phyloP scores from a whole-genome alignment of 2,329 filamentous ascomycete genomes.

The Aspergillus luchuensis region DNA sequence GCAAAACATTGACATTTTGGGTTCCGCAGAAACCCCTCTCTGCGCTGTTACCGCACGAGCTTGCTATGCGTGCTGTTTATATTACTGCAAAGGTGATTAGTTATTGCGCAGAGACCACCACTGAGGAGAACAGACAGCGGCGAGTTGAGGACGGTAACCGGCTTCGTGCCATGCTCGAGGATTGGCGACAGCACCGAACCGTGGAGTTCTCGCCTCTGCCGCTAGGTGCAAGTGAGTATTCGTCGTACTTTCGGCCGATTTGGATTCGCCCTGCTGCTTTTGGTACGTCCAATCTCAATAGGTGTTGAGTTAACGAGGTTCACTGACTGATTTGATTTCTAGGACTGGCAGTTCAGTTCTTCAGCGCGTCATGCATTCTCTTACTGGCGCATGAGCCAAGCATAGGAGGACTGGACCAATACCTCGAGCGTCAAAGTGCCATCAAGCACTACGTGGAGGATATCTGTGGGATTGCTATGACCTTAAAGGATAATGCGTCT shows the following conservation, averaged over 20 bases:
- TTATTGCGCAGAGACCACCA: constrained; percentile 21
- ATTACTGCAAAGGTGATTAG: constrained; percentile 27
- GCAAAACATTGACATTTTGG: background rate
- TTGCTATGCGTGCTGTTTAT: constrained; percentile 19
- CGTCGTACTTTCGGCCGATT: constrained; percentile 20
- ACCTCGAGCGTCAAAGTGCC: constrained; percentile 20
- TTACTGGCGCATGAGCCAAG: constrained; percentile 26
- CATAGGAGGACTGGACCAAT: constrained; percentile 23
- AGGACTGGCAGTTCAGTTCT: constrained; percentile 28
- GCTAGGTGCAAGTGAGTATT: background rate
- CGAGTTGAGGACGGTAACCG: constrained; percentile 19
- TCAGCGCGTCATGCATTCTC: constrained; percentile 24
- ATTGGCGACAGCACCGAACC: constrained; percentile 29
- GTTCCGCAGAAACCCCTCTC: background rate
- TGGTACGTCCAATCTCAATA: constrained; percentile 12
- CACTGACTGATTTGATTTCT: background rate
- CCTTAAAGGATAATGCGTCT: constrained; percentile 26
- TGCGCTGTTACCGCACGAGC: background rate
- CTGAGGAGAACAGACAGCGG: constrained; percentile 14
- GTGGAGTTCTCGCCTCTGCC: constrained; percentile 31
- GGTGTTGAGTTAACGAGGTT: too few species aligned
- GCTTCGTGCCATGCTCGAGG: constrained; percentile 25
- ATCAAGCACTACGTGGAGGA: constrained; percentile 23
- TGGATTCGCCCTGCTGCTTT: constrained; percentile 31
- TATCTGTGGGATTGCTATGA: constrained; percentile 31